Evolutionary conservation across 2,329 filamentous ascomycete species (phyloP), one percentile per base, ranked within the genome.

Genomic region (Escovopsis weberi): DNA sequence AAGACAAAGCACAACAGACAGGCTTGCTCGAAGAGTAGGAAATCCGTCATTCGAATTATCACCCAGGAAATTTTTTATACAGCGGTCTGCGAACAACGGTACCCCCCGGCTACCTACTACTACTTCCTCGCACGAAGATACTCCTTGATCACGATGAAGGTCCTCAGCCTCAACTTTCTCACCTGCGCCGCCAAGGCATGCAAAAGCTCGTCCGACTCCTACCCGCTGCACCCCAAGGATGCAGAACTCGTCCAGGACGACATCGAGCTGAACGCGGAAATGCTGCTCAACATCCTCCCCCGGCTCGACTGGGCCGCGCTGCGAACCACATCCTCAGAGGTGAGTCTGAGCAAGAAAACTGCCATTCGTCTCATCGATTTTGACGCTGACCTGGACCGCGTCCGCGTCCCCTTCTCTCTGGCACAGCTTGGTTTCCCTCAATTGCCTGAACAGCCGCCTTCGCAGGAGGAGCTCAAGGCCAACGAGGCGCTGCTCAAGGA

Each of bases 151-250:
- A 11, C 28, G 28, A 98, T 98, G 91, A 96, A 96, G 64, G 70
- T 96, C 48, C 77, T 96, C 41, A 95, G 87, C 47, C 80, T 94
- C 55, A 96, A 96, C 66, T 98, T 98, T 65, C 70, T 96, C 50
- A 91, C 86, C 55, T 98, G 91, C 70, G 89, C 91, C 48, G 83
- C 93, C 59, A 96, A 95, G 71, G 72, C 83, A 44, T 98, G 91
- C 81, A 94, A 93, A 66, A 75, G 78, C 44, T 80, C 81, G 30
- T 70, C 81, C 6, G 67, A 74, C 41, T 85, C 86, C 23, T 96
- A 93, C 58, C 91, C 91, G 2, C 74, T 98, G 12, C 91, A 96
- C 61, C 89, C 91, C 43, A 82, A 82, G 55, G 87, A 96, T 55
- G 88, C 85, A 41, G 87, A 94, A 60, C 79, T 98, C 23, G 87